Evolutionary conservation across 768 basidiomycete genomes (phyloP), one percentile per base, ranked within the genome.

Genomic region (Mycena maculata): DNA sequence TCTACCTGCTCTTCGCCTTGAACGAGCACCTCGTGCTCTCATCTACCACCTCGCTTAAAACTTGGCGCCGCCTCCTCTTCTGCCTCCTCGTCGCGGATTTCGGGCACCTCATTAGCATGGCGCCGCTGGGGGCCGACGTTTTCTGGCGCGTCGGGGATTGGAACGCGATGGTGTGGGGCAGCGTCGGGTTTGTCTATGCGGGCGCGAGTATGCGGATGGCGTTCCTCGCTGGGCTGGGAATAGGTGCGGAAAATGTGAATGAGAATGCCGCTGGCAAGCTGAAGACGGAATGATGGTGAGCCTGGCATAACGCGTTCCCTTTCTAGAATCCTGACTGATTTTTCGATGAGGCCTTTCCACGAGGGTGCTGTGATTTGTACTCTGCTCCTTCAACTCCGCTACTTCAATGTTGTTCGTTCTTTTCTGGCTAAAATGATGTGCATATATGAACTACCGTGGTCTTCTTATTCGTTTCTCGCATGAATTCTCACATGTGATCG

Each of bases 141-240:
- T 86, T 81, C 67, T 81, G 83, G 80, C 74, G 75, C 22, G 75
- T 83, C n/a, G 78, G 78, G 80, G 78, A 77, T 41, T 86, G 85
- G 85, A 85, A 85, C 68, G 84, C 83, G 56, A 85, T 86, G 85
- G 76, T 78, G 25, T 86, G 83, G 84, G 85, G 86, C 0, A 86
- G 84, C 49, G 81, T 86, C n/a, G 85, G 84, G 15, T 86, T 86
- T 49, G 85, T 86, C 10, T 86, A 85, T 60, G 50, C 77, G 13
- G 85, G 85, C 2, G 85, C 84, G 39, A 74, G 74, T 4, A 79
- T 82, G 80, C 74, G 85, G 63, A 78, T 80, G 41, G 77, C 77
- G 25, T 86, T 86, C 69, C 70, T 82, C 48, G 44, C 71, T 45
- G 81, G 81, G 10, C 22, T 82, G 22, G 83, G 84, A 10, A n/a